Percentiles rank a stretch among this genome's conserved stretches.
These are phyloP conservation scores for Aspergillus ibericus DNA, from an alignment of 2,329 filamentous ascomycete genomes.

Conservation along the genomic window DNA sequence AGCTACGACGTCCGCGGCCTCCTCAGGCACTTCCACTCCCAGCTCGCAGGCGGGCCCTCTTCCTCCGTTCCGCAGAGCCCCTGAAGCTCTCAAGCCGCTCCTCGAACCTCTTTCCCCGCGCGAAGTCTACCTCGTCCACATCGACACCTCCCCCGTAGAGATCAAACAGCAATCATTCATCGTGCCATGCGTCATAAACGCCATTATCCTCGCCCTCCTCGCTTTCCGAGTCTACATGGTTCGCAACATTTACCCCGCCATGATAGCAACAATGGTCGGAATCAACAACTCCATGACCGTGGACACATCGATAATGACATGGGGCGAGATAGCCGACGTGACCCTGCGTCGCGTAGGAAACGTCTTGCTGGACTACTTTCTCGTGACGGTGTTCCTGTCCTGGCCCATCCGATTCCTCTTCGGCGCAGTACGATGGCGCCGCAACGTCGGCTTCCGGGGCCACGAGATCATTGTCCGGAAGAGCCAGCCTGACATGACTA, in stretches of 20 bases:
- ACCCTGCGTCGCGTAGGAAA: conserved; percentile 61
- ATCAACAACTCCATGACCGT: conserved; percentile 67
- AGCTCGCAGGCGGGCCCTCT: conserved; percentile 46
- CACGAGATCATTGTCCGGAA: conserved; percentile 79
- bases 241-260: conserved; percentile 68
- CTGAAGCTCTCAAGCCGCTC: conserved; percentile 64
- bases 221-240: conserved; percentile 68
- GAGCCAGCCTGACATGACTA: conserved; percentile 69
- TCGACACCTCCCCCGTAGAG: conserved; percentile 67
- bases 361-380: conserved; percentile 72
- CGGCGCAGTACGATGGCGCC: conserved; percentile 72
- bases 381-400: conserved; percentile 67
- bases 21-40: conserved; percentile 36
- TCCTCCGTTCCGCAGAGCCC: conserved; percentile 67
- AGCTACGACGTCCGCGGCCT: conserved; percentile 21
- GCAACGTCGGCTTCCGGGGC: conserved; percentile 71
- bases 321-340: conserved; percentile 57
- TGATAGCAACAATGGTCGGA: conserved; percentile 66
- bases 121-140: conserved; percentile 80
- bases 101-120: conserved; percentile 64
- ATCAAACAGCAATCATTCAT: conserved; percentile 83
- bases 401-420: conserved; percentile 72
- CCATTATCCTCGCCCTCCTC: conserved; percentile 64
- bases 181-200: conserved; percentile 75
- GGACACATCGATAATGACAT: conserved; percentile 57